These are phyloP conservation scores for sorghum (Sorghum bicolor) DNA, from an alignment of 176 grass and related monocot genomes.

Conservation along the genomic window Sorghum_bicolor_NCBIv3 NC_012873.2:825501-826000, in stretches of 20 bases:
- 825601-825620: constrained; percentile 23
- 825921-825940: constrained; percentile 85
- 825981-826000: constrained; percentile 69
- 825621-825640: neutral
- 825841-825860: constrained; percentile 10
- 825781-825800: constrained; percentile 99
- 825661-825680: constrained; percentile 8
- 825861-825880: constrained; percentile 5
- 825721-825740: constrained; percentile 99
- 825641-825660: neutral
- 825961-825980: constrained; percentile 96
- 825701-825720: constrained; percentile 79
- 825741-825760: constrained; percentile 98
- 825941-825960: constrained; percentile 80
- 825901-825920: constrained; percentile 97
- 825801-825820: constrained; percentile 22
- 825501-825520: constrained; percentile 99
- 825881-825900: constrained; percentile 57
- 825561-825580: constrained; percentile 92
- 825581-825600: neutral
- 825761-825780: constrained; percentile 99
- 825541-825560: constrained; percentile 98
- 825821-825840: constrained; percentile 11
- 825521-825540: constrained; percentile 98
- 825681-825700: constrained; percentile 21